A percentile compares a stretch with the other conserved stretches of the same genome.
Conservation (phyloP, 1,139 yeast genomes). For the Zygoascus meyerae region DNA sequence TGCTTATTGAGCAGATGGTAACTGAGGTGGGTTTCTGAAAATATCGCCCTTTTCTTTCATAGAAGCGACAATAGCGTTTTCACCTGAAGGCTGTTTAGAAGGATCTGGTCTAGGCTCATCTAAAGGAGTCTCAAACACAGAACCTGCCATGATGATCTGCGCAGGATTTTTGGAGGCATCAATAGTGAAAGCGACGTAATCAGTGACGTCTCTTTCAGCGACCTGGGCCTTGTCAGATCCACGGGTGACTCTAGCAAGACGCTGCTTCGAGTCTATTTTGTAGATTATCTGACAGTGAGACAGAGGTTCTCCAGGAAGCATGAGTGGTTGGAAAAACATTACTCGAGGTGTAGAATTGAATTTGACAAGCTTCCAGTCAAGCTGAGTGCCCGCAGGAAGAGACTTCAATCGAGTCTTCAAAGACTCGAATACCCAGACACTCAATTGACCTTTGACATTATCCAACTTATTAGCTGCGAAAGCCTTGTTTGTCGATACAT, state of each 20-base stretch:
- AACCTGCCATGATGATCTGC: conserved; percentile 66
- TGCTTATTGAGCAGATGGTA: too few relatives aligned
- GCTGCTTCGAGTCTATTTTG: conserved; percentile 68
- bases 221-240: conserved; percentile 37
- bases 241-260: conserved; percentile 44
- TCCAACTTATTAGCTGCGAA: conserved; percentile 50
- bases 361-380: conserved; percentile 72
- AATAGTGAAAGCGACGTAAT: conserved; percentile 69
- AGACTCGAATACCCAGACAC: conserved; percentile 60
- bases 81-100: conserved; percentile 22
- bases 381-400: conserved; percentile 53
- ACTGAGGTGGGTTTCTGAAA: conserved; percentile 19
- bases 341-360: conserved; percentile 69
- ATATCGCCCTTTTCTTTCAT: conserved; percentile 39
- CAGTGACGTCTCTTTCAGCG: conserved; percentile 56
- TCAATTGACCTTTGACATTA: conserved; percentile 42
- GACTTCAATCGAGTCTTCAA: conserved; percentile 44
- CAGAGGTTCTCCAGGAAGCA: conserved; percentile 54
- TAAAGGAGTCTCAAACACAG: conserved; percentile 59
- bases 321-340: conserved; percentile 62
- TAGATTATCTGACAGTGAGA: conserved; percentile 71
- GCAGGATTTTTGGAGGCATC: conserved; percentile 59
- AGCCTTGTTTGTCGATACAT: conserved; percentile 60
- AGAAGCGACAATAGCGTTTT: conserved; percentile 29
- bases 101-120: conserved; percentile 34